Evolutionary conservation across 257 asterid species (phyloP).

Genomic region (Penstemon newberryi): DNA sequence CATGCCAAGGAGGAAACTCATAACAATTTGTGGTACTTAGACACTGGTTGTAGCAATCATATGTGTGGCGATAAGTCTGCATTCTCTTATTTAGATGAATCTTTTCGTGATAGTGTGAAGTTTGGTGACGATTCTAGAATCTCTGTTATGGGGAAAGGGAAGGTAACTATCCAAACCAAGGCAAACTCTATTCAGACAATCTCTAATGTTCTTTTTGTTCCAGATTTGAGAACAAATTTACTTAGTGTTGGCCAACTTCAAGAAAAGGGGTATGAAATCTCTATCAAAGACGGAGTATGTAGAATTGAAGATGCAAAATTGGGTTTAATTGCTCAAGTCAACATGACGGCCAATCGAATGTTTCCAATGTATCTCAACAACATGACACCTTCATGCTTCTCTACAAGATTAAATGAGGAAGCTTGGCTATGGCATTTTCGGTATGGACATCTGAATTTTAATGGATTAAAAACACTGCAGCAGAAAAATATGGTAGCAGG

Average conservation of each 20-base stretch:
- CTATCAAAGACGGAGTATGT: background rate
- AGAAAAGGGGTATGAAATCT: slow-evolving; percentile 7
- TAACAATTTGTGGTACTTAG: slow-evolving; percentile 24
- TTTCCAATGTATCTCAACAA: background rate
- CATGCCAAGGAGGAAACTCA: background rate
- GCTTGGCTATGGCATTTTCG: slow-evolving; percentile 20
- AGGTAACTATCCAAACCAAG: background rate
- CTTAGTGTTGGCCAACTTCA: slow-evolving; percentile 33
- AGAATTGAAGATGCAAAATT: slow-evolving; percentile 7
- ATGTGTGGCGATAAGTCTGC: background rate
- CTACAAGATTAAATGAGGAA: background rate
- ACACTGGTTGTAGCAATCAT: slow-evolving; percentile 24
- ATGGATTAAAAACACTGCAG: background rate
- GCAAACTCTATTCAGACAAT: background rate
- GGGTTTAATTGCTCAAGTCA: slow-evolving; percentile 2
- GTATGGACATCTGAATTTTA: slow-evolving; percentile 16
- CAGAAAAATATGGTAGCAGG: background rate
- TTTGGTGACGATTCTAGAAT: slow-evolving; percentile 19
- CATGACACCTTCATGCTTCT: background rate
- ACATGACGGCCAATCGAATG: slow-evolving; percentile 20
- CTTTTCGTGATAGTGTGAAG: slow-evolving; percentile 8
- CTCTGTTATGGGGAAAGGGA: slow-evolving; percentile 14
- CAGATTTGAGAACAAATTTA: slow-evolving; percentile 19
- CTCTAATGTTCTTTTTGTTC: slow-evolving; percentile 4
- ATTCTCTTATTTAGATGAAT: slow-evolving; percentile 22